These are phyloP conservation scores for Hortiboletus campestris DNA, from an alignment of 768 basidiomycete genomes.

Conservation along the genomic window DNA sequence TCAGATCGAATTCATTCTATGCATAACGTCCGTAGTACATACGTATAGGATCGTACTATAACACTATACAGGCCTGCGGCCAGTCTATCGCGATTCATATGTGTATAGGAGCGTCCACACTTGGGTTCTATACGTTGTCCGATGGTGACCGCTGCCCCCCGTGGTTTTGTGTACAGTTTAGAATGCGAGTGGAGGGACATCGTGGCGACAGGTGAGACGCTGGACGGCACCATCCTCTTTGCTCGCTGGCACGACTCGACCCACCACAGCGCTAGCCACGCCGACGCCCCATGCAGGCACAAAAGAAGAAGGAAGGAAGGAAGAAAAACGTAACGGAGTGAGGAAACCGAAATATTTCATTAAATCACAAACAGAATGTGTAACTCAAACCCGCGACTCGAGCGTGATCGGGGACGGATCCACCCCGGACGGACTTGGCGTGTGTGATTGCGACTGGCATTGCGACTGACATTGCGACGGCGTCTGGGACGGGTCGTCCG, in stretches of 20 bases:
- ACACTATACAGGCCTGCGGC: no score
- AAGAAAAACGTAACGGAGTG: neutral
- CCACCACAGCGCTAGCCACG: neutral
- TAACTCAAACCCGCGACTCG: slow-evolving; percentile 14
- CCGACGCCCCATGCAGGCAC: neutral
- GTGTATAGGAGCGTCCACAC: neutral
- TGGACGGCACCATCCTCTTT: neutral
- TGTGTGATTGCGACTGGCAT: neutral
- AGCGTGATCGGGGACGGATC: slow-evolving; percentile 14
- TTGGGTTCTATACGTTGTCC: no score
- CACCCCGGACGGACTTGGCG: neutral
- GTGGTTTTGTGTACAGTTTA: neutral
- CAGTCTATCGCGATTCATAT: neutral
- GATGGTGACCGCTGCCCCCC: no score
- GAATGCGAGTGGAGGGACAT: neutral
- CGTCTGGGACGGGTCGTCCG: neutral
- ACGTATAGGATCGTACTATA: no score
- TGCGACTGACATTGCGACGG: neutral
- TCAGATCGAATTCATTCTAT: no score
- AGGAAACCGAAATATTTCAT: neutral
- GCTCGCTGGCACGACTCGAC: neutral
- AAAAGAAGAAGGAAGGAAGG: neutral
- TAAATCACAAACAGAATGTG: neutral
- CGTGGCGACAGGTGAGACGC: no score
- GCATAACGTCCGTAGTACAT: no score